Conservation (phyloP, 257 asterid genomes). For the Gynochthodes officinalis region DNA sequence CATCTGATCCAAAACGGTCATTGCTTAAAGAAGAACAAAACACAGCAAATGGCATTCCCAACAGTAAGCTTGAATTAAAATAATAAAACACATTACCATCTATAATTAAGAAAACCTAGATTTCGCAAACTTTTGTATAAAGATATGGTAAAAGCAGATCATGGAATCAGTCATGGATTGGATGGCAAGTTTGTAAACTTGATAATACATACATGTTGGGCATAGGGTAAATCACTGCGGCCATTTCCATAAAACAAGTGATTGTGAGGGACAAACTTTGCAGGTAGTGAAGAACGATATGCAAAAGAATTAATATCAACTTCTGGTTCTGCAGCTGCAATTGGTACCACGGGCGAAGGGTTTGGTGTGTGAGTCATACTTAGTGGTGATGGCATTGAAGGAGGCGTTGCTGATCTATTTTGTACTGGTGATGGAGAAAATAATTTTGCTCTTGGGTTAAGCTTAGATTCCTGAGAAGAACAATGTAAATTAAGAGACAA, state of each 20-base stretch:
- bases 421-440: slow-evolving; percentile 63
- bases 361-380: slow-evolving; percentile 41
- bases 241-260: slow-evolving; percentile 43
- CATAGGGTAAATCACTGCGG: slow-evolving; percentile 40
- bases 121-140: not conserved
- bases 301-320: slow-evolving; percentile 37
- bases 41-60: not conserved
- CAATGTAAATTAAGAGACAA: slow-evolving; percentile 7
- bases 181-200: not conserved
- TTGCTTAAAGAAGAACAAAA: not conserved
- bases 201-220: slow-evolving; percentile 54
- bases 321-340: slow-evolving; percentile 48
- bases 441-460: slow-evolving; percentile 81
- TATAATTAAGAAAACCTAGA: not conserved
- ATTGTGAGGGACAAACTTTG: slow-evolving; percentile 48
- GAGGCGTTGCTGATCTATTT: slow-evolving; percentile 49
- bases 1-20: not conserved
- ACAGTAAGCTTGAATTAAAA: not conserved
- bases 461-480: slow-evolving; percentile 65
- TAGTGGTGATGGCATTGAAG: slow-evolving; percentile 41
- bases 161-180: not conserved
- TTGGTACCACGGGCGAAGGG: slow-evolving; percentile 36
- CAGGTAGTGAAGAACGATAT: slow-evolving; percentile 47
- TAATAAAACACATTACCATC: not conserved
- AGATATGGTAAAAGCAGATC: not conserved